Base-by-base conservation (phyloP, 2,329 filamentous ascomycete species). In the Chaetothyriales sp. region DNA sequence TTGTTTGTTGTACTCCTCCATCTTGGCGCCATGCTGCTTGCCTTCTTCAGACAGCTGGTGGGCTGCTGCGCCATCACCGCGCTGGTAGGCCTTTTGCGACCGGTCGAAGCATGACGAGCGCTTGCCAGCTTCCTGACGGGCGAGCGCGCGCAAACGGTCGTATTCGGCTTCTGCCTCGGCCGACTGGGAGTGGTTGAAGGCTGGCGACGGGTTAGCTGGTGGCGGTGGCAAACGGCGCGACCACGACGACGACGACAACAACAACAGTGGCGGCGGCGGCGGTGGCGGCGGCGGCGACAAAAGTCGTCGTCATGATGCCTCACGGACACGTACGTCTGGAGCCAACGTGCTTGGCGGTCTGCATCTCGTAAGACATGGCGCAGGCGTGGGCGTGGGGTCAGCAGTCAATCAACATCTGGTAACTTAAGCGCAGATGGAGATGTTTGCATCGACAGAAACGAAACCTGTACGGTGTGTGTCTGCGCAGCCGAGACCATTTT, bases 1-100 rank as follows among this genome's bases (percentile, higher is more conserved):
- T 67, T 95, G 87, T 57, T 78, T 80, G 73, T 95, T 95, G 71
- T 88, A 93, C 53, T 83, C 74, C 58, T 93, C 86, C 79, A 93
- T 92, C 65, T 83, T 78, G 52, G 80, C 78, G 43, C 83, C 88
- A 66, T 96, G 89, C 44, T 72, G 68, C 69, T 96, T 95, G 63
- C 85, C 86, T 68, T 94, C 79, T 61, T 92, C 81, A 42, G 83
- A 89, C 49, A 95, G 76, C 50, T 85, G 72, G 66, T 95, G 88
- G 48, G 92, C 92, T n/a, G 65, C 72, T 18, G 78, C 86, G 59
- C 88, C 86, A 66, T 96, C 87, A 64, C 90, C 89, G 51, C 73
- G 75, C 55, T 81, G 71, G 72, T 95, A 96, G 20, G 90, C 90
- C 64, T 87, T 73, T 61, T 84, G 81, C 18, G 84, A 73, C 76